These are phyloP conservation scores for Coccomyxa sp. DNA, from an alignment of 139 green algal genomes.

Conservation along the genomic window DNA sequence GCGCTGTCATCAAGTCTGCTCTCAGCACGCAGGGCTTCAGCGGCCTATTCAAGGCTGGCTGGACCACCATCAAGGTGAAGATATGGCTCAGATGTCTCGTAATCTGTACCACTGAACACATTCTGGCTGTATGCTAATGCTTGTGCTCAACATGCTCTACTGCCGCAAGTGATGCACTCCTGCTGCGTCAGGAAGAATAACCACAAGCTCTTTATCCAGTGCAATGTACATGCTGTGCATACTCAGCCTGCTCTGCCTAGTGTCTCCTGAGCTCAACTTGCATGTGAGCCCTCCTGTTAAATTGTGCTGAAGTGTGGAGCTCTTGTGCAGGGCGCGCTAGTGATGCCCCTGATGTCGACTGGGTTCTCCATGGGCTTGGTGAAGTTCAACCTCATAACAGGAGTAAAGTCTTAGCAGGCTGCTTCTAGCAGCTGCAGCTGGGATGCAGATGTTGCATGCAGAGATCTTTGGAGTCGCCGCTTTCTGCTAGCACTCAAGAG, in stretches of 20 bases:
- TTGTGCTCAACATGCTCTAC: background rate
- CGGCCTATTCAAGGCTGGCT: slow-evolving; percentile 80
- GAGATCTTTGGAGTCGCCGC: too few species aligned
- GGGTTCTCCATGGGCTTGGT: slow-evolving; percentile 88
- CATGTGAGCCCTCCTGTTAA: too few species aligned
- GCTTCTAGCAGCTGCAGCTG: background rate
- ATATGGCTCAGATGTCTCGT: background rate
- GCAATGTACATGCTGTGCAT: background rate
- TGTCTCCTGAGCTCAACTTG: too few species aligned
- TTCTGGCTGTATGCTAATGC: background rate
- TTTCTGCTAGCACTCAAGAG: too few species aligned
- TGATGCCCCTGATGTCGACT: slow-evolving; percentile 93
- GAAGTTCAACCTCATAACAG: slow-evolving; percentile 95
- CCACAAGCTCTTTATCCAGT: background rate
- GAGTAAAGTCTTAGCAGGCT: slow-evolving; percentile 50
- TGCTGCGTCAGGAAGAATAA: background rate
- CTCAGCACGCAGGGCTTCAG: slow-evolving; percentile 68
- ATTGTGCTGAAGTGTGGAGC: background rate
- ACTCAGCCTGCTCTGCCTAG: background rate
- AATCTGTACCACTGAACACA: background rate
- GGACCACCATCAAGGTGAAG: slow-evolving; percentile 77
- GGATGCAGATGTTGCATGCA: too few species aligned
- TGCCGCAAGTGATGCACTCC: background rate
- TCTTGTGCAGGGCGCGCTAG: slow-evolving; percentile 69
- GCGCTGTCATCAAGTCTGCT: slow-evolving; percentile 83